Evolutionary conservation across 768 basidiomycete species (phyloP).

Genomic region (Suillus spraguei): DNA sequence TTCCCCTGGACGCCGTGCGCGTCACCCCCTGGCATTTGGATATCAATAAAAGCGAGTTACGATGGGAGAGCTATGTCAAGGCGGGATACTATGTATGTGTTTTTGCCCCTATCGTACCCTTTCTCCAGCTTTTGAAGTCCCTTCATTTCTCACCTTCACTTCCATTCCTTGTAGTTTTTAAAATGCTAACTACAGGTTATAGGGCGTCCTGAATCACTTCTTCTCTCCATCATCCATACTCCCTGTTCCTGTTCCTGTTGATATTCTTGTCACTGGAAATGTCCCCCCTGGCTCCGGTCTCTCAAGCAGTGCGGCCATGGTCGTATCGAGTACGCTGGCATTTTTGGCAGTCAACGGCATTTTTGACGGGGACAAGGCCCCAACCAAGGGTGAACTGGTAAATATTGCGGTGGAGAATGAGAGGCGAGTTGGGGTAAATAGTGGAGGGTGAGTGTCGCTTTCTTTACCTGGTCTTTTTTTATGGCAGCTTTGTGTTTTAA

Average conservation of each 20-base stretch:
- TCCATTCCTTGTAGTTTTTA: neutral
- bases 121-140: neutral
- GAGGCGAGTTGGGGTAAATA: conserved; percentile 82
- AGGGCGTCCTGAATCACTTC: conserved; percentile 72
- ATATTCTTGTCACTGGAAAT: conserved; percentile 77
- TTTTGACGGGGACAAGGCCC: conserved; percentile 28
- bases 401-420: conserved; percentile 84
- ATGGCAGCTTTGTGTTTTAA: neutral
- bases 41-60: conserved; percentile 60
- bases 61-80: conserved; percentile 90
- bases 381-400: conserved; percentile 71
- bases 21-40: conserved; percentile 70
- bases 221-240: conserved; percentile 38
- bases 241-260: conserved; percentile 56
- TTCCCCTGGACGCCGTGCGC: conserved; percentile 36
- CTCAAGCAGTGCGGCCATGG: conserved; percentile 89
- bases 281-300: conserved; percentile 88
- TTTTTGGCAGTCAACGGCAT: conserved; percentile 81
- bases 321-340: conserved; percentile 81
- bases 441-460: conserved; percentile 61
- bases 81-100: conserved; percentile 76
- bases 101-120: conserved; percentile 1
- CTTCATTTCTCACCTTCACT: neutral
- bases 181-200: neutral
- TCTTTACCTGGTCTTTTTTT: neutral